These are phyloP conservation scores for Brettanomyces naardenensis DNA, from an alignment of 805 yeast species.

Conservation along the genomic window DNA sequence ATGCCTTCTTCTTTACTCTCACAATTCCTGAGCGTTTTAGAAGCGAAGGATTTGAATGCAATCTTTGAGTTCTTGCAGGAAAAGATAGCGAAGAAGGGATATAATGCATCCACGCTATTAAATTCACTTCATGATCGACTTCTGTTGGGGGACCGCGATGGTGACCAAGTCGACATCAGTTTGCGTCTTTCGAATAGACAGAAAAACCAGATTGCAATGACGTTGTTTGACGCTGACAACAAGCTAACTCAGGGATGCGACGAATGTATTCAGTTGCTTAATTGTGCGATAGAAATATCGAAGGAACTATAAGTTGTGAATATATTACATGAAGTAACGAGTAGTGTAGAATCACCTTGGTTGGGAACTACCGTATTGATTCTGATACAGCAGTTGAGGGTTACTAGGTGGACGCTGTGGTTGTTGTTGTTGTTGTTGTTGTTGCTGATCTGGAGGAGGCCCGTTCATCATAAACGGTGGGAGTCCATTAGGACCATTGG, in stretches of 20 bases:
- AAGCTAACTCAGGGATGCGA: conserved; percentile 79
- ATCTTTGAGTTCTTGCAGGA: conserved; percentile 20
- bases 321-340: no score
- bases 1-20: conserved; percentile 17
- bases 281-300: conserved; percentile 49
- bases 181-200: conserved; percentile 51
- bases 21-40: conserved; percentile 13
- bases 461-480: conserved; percentile 4
- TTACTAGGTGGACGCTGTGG: neutral
- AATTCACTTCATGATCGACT: conserved; percentile 25
- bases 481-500: conserved; percentile 1
- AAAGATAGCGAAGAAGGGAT: conserved; percentile 25
- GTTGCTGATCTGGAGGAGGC: conserved; percentile 3
- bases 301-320: conserved; percentile 23
- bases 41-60: conserved; percentile 15
- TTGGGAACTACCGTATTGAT: conserved; percentile 2
- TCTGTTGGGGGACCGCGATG: conserved; percentile 17
- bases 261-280: conserved; percentile 76
- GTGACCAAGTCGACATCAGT: conserved; percentile 17
- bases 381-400: conserved; percentile 2
- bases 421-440: conserved; percentile 7
- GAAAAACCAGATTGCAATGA: conserved; percentile 57
- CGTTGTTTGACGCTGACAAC: conserved; percentile 68
- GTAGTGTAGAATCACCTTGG: neutral
- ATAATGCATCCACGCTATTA: conserved; percentile 23